Conservation (phyloP, 495 filamentous ascomycete genomes). For the Apiosordaria backusii region DNA sequence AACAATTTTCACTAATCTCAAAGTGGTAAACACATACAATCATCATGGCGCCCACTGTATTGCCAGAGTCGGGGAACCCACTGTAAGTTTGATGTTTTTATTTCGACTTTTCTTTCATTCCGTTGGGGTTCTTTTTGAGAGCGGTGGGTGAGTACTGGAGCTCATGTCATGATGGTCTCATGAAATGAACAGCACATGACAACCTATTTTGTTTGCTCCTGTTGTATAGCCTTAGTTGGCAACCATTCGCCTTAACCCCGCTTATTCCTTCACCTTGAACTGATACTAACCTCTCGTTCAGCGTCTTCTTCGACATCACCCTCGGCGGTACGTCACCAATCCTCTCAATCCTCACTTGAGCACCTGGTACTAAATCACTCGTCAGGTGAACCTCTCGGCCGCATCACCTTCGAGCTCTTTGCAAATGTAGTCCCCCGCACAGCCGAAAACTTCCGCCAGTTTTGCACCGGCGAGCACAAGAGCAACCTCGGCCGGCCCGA, state of each 20-base stretch:
- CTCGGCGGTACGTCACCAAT: conserved; percentile 63
- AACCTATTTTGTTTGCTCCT: too few relatives aligned
- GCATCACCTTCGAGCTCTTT: conserved; percentile 93
- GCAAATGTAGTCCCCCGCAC: conserved; percentile 78
- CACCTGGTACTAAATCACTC: not conserved
- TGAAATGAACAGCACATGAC: not conserved
- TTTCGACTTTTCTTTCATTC: not conserved
- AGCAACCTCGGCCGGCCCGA: conserved; percentile 73
- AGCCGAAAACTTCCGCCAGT: conserved; percentile 95
- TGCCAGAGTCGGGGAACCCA: conserved; percentile 53
- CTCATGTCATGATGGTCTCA: not conserved
- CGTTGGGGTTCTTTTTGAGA: not conserved
- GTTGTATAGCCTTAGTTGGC: too few relatives aligned
- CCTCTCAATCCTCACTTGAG: conserved; percentile 8
- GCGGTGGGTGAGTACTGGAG: not conserved
- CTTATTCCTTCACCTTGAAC: not conserved
- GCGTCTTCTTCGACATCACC: conserved; percentile 91
- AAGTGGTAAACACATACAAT: not conserved
- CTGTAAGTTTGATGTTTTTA: conserved; percentile 40
- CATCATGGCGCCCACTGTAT: conserved; percentile 50
- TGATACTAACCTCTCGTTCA: conserved; percentile 16
- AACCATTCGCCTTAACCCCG: not conserved
- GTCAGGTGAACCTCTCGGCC: conserved; percentile 81
- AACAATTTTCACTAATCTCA: conserved; percentile 1
- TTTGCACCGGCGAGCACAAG: conserved; percentile 93